Conservation (phyloP, 352 stramenopile species). For the Phytopythium cucurbitacearum region DNA sequence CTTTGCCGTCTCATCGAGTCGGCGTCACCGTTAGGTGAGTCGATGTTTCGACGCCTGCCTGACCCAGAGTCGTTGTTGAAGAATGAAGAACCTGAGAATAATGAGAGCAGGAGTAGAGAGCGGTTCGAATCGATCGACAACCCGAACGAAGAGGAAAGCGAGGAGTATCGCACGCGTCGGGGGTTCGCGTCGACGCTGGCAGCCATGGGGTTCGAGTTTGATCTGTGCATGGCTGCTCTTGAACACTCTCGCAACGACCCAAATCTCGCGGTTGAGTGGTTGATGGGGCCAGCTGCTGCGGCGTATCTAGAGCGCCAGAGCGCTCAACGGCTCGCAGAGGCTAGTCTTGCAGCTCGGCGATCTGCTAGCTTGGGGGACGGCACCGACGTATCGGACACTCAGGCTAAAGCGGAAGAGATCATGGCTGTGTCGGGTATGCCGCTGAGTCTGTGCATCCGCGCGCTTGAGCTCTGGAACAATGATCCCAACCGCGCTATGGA, state of each 20-base stretch:
- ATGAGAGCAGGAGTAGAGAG: background rate
- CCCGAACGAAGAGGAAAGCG: conserved; percentile 67
- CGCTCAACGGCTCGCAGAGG: conserved; percentile 43
- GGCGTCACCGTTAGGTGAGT: conserved; percentile 64
- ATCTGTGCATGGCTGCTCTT: conserved; percentile 80
- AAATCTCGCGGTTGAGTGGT: conserved; percentile 82
- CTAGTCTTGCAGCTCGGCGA: conserved; percentile 31
- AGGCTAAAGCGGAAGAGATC: conserved; percentile 69
- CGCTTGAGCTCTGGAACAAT: conserved; percentile 71
- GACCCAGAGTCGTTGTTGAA: conserved; percentile 41
- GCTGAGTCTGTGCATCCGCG: conserved; percentile 48
- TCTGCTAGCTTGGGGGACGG: conserved; percentile 10
- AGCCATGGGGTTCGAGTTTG: conserved; percentile 87
- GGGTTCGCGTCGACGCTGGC: conserved; percentile 79
- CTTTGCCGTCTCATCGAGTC: conserved; percentile 80
- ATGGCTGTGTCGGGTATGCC: conserved; percentile 77
- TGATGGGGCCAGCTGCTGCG: conserved; percentile 71
- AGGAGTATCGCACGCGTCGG: conserved; percentile 63
- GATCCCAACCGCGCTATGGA: conserved; percentile 85
- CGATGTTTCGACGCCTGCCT: conserved; percentile 71
- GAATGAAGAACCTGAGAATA: background rate
- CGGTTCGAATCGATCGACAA: conserved; percentile 37
- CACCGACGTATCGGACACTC: conserved; percentile 21
- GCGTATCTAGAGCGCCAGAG: conserved; percentile 74
- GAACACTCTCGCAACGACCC: conserved; percentile 80